A percentile compares a stretch with the other conserved stretches of the same genome.
Conservation (phyloP, 169 alveolate genomes). For the Babesia gibsoni region DNA sequence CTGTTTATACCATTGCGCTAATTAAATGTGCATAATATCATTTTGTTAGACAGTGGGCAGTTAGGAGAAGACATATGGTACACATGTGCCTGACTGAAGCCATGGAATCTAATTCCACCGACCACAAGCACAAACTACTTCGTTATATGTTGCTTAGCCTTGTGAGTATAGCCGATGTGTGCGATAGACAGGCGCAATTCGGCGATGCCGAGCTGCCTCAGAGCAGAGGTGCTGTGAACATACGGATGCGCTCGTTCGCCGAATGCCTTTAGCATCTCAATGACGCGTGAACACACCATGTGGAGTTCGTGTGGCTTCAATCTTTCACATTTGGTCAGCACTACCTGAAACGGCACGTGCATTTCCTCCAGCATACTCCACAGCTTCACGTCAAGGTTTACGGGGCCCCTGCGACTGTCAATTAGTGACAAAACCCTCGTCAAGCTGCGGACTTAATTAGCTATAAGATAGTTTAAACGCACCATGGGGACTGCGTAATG, state of each 20-base stretch:
- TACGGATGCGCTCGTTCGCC: slow-evolving; percentile 37
- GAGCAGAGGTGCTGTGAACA: slow-evolving; percentile 56
- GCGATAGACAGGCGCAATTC: slow-evolving; percentile 57
- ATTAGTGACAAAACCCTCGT: slow-evolving; percentile 73
- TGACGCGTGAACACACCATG: slow-evolving; percentile 18
- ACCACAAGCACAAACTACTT: too few relatives aligned
- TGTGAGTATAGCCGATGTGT: slow-evolving; percentile 45
- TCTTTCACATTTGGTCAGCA: slow-evolving; percentile 76
- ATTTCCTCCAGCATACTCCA: slow-evolving; percentile 76
- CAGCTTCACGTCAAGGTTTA: slow-evolving; percentile 67
- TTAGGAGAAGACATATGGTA: too few relatives aligned
- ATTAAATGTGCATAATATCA: too few relatives aligned
- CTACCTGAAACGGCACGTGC: slow-evolving; percentile 74
- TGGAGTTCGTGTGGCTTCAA: slow-evolving; percentile 60
- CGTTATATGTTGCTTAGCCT: not conserved
- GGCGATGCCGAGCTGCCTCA: slow-evolving; percentile 40
- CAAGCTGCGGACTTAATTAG: slow-evolving; percentile 39
- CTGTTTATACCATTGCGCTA: too few relatives aligned
- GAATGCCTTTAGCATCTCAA: slow-evolving; percentile 54
- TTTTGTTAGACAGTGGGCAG: too few relatives aligned
- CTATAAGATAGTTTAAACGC: not conserved
- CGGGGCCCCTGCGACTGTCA: slow-evolving; percentile 74
- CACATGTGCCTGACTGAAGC: not conserved
- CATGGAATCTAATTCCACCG: not conserved
- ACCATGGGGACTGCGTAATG: slow-evolving; percentile 61